phyloP scores from a whole-genome alignment of 331 rosid species.

The Stylosanthes scabra region DNA sequence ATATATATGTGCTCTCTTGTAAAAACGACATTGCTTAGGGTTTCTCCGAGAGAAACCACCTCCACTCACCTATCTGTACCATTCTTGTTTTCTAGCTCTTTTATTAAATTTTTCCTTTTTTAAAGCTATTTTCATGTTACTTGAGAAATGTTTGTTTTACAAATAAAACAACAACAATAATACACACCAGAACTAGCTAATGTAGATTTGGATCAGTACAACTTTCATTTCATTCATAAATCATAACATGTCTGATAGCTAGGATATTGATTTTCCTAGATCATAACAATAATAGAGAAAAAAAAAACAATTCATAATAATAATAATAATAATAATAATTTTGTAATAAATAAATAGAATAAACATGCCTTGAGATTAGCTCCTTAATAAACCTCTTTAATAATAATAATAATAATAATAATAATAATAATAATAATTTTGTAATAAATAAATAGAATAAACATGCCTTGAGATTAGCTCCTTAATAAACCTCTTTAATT shows the following conservation, averaged over 20 bases:
- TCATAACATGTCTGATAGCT: not conserved
- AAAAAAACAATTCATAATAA: no score
- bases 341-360: not conserved
- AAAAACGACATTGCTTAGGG: conserved; percentile 64
- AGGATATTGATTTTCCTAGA: not conserved
- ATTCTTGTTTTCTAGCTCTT: conserved; percentile 42
- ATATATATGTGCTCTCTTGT: conserved; percentile 32
- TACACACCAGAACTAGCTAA: not conserved
- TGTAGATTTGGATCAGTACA: not conserved
- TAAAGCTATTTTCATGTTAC: not conserved
- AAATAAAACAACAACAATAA: not conserved
- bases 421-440: no score
- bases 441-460: not conserved
- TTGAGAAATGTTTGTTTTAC: not conserved
- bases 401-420: no score
- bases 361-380: conserved; percentile 6
- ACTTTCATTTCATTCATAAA: not conserved
- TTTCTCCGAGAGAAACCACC: conserved; percentile 59
- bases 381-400: not conserved
- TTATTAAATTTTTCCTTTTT: not conserved
- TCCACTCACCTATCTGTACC: conserved; percentile 51
- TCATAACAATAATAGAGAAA: not conserved
- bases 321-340: no score
- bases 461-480: conserved; percentile 4
- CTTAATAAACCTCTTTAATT: not conserved